phyloP scores from a whole-genome alignment of 352 stramenopile genomes.

The Poterioochromonas sp. region DNA sequence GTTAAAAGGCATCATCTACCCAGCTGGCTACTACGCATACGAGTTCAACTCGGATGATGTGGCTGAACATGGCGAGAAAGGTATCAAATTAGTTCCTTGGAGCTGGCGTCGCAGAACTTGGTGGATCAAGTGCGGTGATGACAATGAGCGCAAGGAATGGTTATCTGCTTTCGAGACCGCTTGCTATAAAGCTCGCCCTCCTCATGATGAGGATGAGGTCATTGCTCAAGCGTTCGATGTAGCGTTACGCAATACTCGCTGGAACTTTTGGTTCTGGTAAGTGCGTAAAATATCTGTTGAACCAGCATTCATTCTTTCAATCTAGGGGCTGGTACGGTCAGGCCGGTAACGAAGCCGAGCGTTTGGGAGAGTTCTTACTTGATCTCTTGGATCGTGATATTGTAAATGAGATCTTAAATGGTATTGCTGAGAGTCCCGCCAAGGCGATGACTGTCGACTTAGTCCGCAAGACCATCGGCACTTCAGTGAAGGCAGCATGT shows the following conservation, averaged over 20 bases:
- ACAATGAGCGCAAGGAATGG: slow-evolving; percentile 6
- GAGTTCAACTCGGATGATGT: slow-evolving; percentile 27
- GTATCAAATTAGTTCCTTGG: slow-evolving; percentile 31
- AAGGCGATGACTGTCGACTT: not conserved
- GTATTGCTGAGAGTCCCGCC: not conserved
- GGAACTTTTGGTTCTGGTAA: not conserved
- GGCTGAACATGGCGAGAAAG: slow-evolving; percentile 1
- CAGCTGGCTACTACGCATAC: slow-evolving; percentile 19
- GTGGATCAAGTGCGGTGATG: slow-evolving; percentile 28
- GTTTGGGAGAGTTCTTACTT: slow-evolving; percentile 16
- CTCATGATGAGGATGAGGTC: slow-evolving; percentile 22
- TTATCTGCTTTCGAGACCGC: slow-evolving; percentile 12
- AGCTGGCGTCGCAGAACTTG: not conserved
- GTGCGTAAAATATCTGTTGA: too few relatives aligned
- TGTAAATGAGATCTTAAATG: slow-evolving; percentile 2
- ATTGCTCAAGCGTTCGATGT: slow-evolving; percentile 20
- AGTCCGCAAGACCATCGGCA: slow-evolving; percentile 27
- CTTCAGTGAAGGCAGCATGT: not conserved
- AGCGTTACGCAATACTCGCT: not conserved
- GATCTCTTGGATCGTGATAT: slow-evolving; percentile 31
- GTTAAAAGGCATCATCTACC: slow-evolving; percentile 22
- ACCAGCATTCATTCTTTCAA: not conserved
- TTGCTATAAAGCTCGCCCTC: slow-evolving; percentile 14
- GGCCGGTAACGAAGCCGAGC: slow-evolving; percentile 11
- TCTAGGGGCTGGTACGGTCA: not conserved